These are phyloP conservation scores for Trichophyton simii DNA, from an alignment of 2,329 filamentous ascomycete species.

Conservation along the genomic window DNA sequence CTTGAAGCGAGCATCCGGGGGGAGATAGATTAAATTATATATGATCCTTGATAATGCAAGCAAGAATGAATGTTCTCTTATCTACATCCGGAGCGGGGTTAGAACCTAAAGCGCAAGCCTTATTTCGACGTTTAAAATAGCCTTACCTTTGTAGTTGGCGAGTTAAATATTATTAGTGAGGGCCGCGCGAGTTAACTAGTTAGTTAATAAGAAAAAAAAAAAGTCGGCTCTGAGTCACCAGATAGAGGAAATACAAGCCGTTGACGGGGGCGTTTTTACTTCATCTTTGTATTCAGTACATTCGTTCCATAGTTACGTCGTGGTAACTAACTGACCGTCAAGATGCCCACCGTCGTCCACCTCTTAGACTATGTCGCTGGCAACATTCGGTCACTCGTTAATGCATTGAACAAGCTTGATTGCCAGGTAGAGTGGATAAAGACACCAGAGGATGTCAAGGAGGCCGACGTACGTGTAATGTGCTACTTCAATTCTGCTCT, in stretches of 20 bases:
- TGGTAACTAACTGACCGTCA: not conserved
- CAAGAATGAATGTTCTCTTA: not conserved
- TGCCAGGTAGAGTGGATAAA: constrained; percentile 88
- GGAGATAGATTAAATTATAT: not conserved
- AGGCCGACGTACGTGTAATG: constrained; percentile 57
- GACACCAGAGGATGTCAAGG: constrained; percentile 67
- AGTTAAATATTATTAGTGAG: not conserved
- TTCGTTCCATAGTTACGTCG: not conserved
- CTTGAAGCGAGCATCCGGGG: not conserved
- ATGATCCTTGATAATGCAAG: not conserved
- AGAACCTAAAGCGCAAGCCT: not conserved
- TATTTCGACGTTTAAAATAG: not conserved
- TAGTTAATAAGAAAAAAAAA: not conserved
- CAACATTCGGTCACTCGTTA: constrained; percentile 89
- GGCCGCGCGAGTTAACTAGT: not conserved
- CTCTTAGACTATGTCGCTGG: constrained; percentile 79
- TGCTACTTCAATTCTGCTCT: not conserved
- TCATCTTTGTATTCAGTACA: not conserved
- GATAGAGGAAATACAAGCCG: not conserved
- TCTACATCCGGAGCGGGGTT: not conserved
- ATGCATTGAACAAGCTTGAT: constrained; percentile 92
- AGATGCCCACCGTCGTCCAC: constrained; percentile 39
- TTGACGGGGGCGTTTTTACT: no score
- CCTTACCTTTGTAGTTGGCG: not conserved
- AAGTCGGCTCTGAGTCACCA: not conserved